Base-by-base conservation (phyloP, 1,284 basidiomycete species). In the Vanrija sp. region DNA sequence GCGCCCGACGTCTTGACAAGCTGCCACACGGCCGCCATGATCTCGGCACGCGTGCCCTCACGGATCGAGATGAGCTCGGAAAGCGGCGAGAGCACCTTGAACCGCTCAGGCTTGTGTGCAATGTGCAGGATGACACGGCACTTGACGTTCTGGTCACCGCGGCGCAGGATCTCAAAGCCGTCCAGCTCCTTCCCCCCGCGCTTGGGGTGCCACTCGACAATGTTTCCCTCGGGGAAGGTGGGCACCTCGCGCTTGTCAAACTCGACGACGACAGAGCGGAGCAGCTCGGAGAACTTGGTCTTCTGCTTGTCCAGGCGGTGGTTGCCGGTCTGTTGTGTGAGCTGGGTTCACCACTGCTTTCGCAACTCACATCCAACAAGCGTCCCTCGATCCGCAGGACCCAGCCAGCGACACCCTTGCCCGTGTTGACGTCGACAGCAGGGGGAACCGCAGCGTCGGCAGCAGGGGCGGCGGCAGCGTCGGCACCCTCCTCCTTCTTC, bases 331-430 rank as follows among this genome's bases (percentile, higher is more conserved):
- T 59, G 49, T 3, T 9, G 2, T 8, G 47, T 59, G 10, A 59
- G 57, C 10, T 25, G 20, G 3, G 16, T 23, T 25, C 22, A 16
- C 19, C 2, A n/a, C 7, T 3, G 18, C 20, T 3, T 31, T 18
- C 16, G 23, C 15, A 27, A 66, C 75, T 67, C 50, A 77, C 76
- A 56, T 82, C 80, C 3, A 97, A 79, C 54, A 98, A 70, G 48
- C 93, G 82, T 0, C 94, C 94, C 65, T 97, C 93, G 53, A 97
- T 83, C 68, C 85, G 87, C 53, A 97, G 78, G 38, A 86, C 83
- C 92, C 92, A 98, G 0, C 90, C 88, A 2, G 94, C 89, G 18
- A 95, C 85, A 3, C 88, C 87, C 63, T 88, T 85, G 9, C 89
- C 83, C 1, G 80, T 80, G 57, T 81, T 78, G 31, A 82, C 77